Percentiles rank a stretch among this genome's conserved stretches.
These are phyloP conservation scores for Mycena albidolilacea DNA, from an alignment of 768 basidiomycete species.

Conservation along the genomic window DNA sequence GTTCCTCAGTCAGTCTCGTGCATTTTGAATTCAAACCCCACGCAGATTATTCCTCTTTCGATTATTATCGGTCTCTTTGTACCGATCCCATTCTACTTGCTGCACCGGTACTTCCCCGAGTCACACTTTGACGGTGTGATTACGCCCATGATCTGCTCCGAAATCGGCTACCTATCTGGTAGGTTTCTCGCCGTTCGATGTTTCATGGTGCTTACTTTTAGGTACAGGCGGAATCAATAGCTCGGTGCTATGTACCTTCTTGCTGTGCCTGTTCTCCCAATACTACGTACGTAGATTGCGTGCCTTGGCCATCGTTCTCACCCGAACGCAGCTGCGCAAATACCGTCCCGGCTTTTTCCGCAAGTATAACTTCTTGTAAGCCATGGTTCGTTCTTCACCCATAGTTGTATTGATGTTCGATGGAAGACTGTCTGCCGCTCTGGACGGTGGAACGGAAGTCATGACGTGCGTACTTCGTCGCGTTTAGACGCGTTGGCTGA, in stretches of 20 bases:
- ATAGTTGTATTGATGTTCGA: neutral
- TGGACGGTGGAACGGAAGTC: constrained; percentile 67
- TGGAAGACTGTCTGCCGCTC: constrained; percentile 58
- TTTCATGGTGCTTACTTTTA: neutral
- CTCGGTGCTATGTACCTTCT: constrained; percentile 43
- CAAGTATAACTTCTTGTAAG: constrained; percentile 64
- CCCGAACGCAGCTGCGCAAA: constrained; percentile 45
- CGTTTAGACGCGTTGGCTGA: constrained; percentile 41
- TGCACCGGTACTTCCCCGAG: constrained; percentile 64
- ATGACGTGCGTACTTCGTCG: constrained; percentile 59
- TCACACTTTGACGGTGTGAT: constrained; percentile 62
- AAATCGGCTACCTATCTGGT: constrained; percentile 53
- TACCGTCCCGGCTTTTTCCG: constrained; percentile 63
- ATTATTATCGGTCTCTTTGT: constrained; percentile 66
- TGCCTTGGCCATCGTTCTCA: neutral
- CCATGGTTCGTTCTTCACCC: no score
- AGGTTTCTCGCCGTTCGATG: constrained; percentile 13
- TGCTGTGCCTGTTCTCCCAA: constrained; percentile 57
- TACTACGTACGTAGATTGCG: constrained; percentile 49
- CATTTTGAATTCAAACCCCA: constrained; percentile 25
- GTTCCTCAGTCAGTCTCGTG: constrained; percentile 40
- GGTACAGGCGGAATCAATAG: constrained; percentile 67
- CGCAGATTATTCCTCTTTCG: constrained; percentile 60
- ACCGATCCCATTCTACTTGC: constrained; percentile 70
- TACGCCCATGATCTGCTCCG: constrained; percentile 55